Evolutionary conservation across 2,329 filamentous ascomycete genomes (phyloP), one percentile per base, ranked within the genome.

Genomic region (Xylariales sp.): DNA sequence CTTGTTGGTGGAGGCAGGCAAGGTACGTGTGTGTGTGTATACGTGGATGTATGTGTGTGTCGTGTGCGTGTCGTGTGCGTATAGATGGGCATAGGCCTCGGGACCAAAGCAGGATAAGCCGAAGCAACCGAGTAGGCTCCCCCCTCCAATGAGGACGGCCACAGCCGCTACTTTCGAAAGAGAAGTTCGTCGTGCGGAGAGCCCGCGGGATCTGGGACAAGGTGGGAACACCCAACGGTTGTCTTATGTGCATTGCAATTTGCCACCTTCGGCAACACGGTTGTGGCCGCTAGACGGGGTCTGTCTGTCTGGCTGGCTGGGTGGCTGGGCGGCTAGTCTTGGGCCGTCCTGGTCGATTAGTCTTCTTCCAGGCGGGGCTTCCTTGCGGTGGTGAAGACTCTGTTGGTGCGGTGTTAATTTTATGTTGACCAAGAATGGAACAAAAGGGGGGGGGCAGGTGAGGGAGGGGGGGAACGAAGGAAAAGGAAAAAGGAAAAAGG

Each of bases 351-450:
- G 14, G 18, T 39, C 32, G 23, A 58, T 30, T 48, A n/a, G 28
- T 3, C 41, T 39, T 66, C 46, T 12, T 69, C 36, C 49, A 36
- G 23, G 32, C 72, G 74, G 56, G 75, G 75, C 57, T 75, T 77
- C 55, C 74, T 73, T 28, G 76, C 75, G 1, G 75, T 77, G 1
- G 75, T 77, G 48, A 77, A 75, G 32, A 76, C 70, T 23, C 75
- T 77, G 49, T 43, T 14, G 36, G 32, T 52, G 14, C 49, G 8
- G 12, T 49, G 55, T 72, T 8, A 71, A 64, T 69, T 53, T 53
- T 4, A 30, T 23, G 16, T 30, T 28, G 28, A 43, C 36, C 34
- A 49, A 32, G 12, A 10, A 34, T 18, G 14, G 23, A 16, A 16
- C 54, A 16, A 18, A 46, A n/a, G 46, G 3, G 2, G 46, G 3